Percentiles rank a stretch among this genome's conserved stretches.
phyloP scores from a whole-genome alignment of 371 early-diverging fungal genomes.

The Syncephalis fuscata region DNA sequence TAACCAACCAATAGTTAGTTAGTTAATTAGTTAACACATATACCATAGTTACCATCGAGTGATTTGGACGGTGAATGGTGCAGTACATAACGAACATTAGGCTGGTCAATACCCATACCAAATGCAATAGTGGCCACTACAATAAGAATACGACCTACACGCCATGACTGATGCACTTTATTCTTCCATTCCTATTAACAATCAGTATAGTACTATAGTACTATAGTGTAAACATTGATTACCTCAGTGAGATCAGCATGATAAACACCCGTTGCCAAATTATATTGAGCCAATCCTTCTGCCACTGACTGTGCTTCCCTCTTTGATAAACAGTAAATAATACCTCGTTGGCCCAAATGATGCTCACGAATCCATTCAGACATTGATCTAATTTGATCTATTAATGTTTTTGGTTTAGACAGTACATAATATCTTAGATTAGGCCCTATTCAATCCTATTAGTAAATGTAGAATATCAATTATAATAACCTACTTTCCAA shows the following conservation, averaged over 20 bases:
- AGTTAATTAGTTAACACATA: too few relatives aligned
- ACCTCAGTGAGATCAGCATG: conserved; percentile 79
- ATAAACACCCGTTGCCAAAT: conserved; percentile 95
- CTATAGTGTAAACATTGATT: neutral
- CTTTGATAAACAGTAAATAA: too few relatives aligned
- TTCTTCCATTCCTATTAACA: too few relatives aligned
- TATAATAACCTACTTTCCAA: too few relatives aligned
- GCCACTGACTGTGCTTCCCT: conserved; percentile 22
- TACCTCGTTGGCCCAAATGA: conserved; percentile 4
- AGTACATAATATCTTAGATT: too few relatives aligned
- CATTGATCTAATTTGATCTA: too few relatives aligned
- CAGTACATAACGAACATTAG: conserved; percentile 98
- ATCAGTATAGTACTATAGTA: neutral
- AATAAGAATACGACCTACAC: conserved; percentile 40
- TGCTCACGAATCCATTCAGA: conserved; percentile 8
- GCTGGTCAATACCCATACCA: conserved; percentile 99
- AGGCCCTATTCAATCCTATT: too few relatives aligned
- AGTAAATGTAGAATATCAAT: too few relatives aligned
- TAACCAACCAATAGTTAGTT: too few relatives aligned
- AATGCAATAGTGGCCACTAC: conserved; percentile 99
- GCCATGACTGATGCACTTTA: conserved; percentile 48
- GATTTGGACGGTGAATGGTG: conserved; percentile 94
- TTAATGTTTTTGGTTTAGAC: too few relatives aligned
- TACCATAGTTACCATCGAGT: conserved; percentile 72
- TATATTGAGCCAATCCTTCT: conserved; percentile 94